phyloP scores from a whole-genome alignment of 768 basidiomycete species.

The Xerocomellus chrysenteron region DNA sequence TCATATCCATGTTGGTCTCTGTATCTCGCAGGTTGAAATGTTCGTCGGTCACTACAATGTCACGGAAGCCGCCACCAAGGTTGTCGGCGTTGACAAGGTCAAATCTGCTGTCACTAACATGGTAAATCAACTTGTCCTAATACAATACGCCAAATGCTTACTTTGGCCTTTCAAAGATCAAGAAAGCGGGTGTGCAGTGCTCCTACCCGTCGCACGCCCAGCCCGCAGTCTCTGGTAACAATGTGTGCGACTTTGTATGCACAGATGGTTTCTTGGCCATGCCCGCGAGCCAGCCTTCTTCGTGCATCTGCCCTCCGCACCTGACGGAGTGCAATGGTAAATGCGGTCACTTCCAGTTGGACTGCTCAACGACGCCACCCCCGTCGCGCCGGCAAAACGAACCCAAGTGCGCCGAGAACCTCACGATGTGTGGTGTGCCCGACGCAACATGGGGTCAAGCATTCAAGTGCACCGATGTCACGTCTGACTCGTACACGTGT shows the following conservation, averaged over 20 bases:
- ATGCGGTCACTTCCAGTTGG: conserved; percentile 26
- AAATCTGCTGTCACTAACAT: conserved; percentile 18
- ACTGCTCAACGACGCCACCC: conserved; percentile 18
- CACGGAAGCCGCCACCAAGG: conserved; percentile 20
- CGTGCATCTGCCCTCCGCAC: conserved; percentile 30
- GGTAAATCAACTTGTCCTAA: conserved; percentile 13
- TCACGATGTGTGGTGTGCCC: conserved; percentile 29
- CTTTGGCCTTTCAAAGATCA: conserved; percentile 20
- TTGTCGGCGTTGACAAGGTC: conserved; percentile 26
- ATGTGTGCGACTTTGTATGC: conserved; percentile 33
- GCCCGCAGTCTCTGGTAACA: conserved; percentile 13
- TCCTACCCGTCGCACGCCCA: conserved; percentile 32
- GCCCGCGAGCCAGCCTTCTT: conserved; percentile 14
- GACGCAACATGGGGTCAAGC: conserved; percentile 12
- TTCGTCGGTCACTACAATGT: conserved; percentile 26
- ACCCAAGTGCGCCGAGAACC: conserved; percentile 21
- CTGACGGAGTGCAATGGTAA: conserved; percentile 31
- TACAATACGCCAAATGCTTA: background rate
- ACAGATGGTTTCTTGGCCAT: conserved; percentile 26
- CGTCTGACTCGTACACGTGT: conserved; percentile 31
- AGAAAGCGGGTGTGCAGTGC: conserved; percentile 24
- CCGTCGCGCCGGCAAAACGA: conserved; percentile 18
- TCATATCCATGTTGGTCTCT: conserved; percentile 29
- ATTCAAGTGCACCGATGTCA: conserved; percentile 34
- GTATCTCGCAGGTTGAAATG: conserved; percentile 25